These are phyloP conservation scores for Eucalyptus pauciflora DNA, from an alignment of 345 rosid genomes.

Conservation along the genomic window DNA sequence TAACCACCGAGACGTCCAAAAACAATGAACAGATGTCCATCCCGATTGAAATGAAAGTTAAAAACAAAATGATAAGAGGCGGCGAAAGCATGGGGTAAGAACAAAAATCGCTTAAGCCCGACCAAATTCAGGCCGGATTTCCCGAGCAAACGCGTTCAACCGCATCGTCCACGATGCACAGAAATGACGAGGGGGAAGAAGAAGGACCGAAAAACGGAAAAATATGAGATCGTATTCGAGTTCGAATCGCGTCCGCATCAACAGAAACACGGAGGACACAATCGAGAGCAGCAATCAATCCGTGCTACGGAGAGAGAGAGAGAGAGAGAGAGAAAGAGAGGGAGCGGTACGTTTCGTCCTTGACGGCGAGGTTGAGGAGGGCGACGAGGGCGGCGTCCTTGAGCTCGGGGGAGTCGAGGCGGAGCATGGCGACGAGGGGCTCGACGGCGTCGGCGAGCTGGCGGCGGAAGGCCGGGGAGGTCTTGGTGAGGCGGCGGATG, in stretches of 20 bases:
- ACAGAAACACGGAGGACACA: neutral
- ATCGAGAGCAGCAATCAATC: neutral
- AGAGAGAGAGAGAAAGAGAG: neutral
- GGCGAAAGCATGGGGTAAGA: neutral
- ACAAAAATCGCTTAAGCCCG: neutral
- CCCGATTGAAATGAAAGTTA: neutral
- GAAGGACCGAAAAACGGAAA: neutral
- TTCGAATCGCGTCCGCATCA: neutral
- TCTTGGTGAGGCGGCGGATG: constrained; percentile 88
- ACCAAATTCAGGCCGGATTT: neutral
- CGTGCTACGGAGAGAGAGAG: neutral
- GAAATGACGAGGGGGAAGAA: neutral
- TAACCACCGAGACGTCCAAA: neutral
- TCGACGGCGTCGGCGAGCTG: constrained; percentile 55
- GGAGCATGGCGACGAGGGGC: constrained; percentile 82
- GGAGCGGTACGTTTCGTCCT: constrained; percentile 68
- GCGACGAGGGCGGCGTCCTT: constrained; percentile 79
- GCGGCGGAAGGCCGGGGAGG: constrained; percentile 79
- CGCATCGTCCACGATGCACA: neutral
- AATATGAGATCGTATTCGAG: neutral
- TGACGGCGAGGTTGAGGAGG: constrained; percentile 93
- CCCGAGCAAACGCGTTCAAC: neutral
- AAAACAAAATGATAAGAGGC: neutral
- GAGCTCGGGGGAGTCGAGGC: constrained; percentile 26
- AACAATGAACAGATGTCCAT: neutral